Percentiles rank a stretch among this genome's conserved stretches.
Evolutionary conservation across 78 protist species (phyloP).

Genomic region (Dictyostelium intermedium): DNA sequence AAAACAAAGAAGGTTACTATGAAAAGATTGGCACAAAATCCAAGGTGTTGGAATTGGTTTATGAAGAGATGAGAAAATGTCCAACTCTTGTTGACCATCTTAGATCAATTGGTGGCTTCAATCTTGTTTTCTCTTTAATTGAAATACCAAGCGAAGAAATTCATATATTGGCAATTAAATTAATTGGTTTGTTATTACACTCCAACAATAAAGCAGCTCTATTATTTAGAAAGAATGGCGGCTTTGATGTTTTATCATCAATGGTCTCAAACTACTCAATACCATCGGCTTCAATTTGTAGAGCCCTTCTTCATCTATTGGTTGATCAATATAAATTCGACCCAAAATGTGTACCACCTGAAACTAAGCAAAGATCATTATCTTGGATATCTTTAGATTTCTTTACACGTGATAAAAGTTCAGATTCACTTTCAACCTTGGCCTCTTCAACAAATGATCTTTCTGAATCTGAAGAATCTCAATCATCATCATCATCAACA

Average conservation of each 20-base stretch:
- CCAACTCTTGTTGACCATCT: conserved; percentile 41
- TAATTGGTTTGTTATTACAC: conserved; percentile 48
- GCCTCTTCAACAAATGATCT: background rate
- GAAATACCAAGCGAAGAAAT: conserved; percentile 69
- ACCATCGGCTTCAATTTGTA: conserved; percentile 22
- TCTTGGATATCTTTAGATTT: conserved; percentile 66
- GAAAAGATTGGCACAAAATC: conserved; percentile 33
- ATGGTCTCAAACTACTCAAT: conserved; percentile 6
- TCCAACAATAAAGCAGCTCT: conserved; percentile 48
- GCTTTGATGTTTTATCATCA: conserved; percentile 51
- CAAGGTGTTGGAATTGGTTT: conserved; percentile 38
- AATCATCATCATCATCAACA: background rate
- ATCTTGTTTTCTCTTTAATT: conserved; percentile 55
- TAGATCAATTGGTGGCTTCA: conserved; percentile 68
- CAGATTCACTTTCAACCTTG: conserved; percentile 17
- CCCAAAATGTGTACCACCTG: conserved; percentile 56
- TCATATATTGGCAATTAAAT: conserved; percentile 30
- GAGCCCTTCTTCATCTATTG: conserved; percentile 5
- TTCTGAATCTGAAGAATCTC: background rate
- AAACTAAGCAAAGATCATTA: conserved; percentile 63
- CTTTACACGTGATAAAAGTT: conserved; percentile 65
- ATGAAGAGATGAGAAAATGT: conserved; percentile 74
- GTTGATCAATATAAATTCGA: conserved; percentile 66
- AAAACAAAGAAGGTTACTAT: conserved; percentile 24
- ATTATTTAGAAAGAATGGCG: conserved; percentile 55